Conservation (phyloP, 495 filamentous ascomycete genomes). For the Penicillium desertorum region DNA sequence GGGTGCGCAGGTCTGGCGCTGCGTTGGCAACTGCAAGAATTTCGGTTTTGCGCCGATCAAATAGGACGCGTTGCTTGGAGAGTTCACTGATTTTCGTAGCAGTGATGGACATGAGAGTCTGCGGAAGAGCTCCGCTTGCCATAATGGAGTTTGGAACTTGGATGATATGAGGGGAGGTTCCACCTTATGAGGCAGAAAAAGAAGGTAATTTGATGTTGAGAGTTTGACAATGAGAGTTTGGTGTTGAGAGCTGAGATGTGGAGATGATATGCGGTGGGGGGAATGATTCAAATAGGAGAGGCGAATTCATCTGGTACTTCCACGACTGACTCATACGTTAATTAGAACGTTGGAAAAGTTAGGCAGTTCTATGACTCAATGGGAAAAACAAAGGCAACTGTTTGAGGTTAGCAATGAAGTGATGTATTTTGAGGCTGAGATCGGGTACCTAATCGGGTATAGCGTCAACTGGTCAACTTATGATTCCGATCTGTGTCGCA, state of each 20-base stretch:
- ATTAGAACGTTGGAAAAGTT: not conserved
- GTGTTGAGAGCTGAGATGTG: not conserved
- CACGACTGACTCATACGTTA: not conserved
- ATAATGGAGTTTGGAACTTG: constrained; percentile 16
- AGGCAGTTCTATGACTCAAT: not conserved
- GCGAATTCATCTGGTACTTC: too few relatives aligned
- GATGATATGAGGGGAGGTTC: not conserved
- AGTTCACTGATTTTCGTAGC: constrained; percentile 62
- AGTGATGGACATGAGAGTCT: constrained; percentile 65
- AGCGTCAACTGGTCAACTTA: not conserved
- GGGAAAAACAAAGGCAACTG: not conserved
- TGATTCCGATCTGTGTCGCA: too few relatives aligned
- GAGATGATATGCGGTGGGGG: not conserved
- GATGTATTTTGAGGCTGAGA: not conserved
- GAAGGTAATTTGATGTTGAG: not conserved
- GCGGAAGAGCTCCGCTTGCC: constrained; percentile 47
- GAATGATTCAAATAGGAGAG: not conserved
- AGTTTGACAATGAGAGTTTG: not conserved
- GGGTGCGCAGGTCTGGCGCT: constrained; percentile 30
- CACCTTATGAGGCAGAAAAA: not conserved
- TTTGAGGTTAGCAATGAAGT: not conserved
- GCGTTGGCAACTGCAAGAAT: constrained; percentile 32
- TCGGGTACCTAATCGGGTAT: constrained; percentile 11
- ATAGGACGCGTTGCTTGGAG: constrained; percentile 56
- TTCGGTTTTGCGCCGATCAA: constrained; percentile 41